Conservation (phyloP, 1,284 basidiomycete genomes). For the Cutaneotrichosporon mucoides region DNA sequence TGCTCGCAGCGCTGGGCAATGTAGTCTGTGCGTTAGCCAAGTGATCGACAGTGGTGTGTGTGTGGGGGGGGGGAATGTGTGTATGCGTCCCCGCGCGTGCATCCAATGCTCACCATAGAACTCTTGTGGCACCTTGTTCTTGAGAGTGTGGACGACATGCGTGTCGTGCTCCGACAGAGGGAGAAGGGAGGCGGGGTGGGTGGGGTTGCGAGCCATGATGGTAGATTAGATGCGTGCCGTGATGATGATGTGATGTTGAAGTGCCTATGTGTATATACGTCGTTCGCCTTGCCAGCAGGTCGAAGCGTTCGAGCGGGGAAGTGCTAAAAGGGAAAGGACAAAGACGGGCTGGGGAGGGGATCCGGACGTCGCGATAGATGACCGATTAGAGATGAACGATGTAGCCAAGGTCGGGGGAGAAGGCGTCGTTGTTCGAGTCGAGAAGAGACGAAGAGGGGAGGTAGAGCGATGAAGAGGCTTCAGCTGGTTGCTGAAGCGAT, state of each 20-base stretch:
- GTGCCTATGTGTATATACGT: neutral
- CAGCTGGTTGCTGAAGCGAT: neutral
- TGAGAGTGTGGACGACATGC: conserved; percentile 52
- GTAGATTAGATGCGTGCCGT: neutral
- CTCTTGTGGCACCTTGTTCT: conserved; percentile 52
- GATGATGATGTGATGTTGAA: neutral
- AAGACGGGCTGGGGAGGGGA: neutral
- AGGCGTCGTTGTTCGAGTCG: too few relatives aligned
- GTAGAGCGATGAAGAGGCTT: too few relatives aligned
- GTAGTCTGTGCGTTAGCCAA: conserved; percentile 10
- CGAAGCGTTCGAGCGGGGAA: neutral
- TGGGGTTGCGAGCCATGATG: conserved; percentile 27
- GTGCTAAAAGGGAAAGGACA: too few relatives aligned
- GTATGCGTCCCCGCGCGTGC: conserved; percentile 9
- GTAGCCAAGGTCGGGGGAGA: too few relatives aligned
- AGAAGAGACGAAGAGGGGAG: too few relatives aligned
- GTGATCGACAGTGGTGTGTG: neutral
- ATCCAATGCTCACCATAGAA: conserved; percentile 59
- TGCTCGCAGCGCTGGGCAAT: conserved; percentile 37
- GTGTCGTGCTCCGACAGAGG: conserved; percentile 64
- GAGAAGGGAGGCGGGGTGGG: conserved; percentile 61
- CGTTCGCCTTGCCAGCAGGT: neutral
- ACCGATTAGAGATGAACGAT: too few relatives aligned
- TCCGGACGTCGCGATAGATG: neutral
- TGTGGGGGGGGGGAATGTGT: neutral